Conservation (phyloP, 257 asterid genomes). For the Solanum verrucosum region DNA sequence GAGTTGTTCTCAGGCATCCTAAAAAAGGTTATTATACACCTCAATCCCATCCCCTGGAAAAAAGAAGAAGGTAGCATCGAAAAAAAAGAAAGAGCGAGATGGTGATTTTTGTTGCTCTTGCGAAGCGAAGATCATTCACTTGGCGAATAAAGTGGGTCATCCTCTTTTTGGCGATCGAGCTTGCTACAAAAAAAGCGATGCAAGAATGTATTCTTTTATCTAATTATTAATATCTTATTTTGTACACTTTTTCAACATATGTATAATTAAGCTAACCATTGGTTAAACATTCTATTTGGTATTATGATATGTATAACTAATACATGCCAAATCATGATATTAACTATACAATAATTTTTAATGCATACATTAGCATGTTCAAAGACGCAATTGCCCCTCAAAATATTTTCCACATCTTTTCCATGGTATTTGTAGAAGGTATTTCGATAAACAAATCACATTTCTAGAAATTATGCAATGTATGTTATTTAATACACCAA, state of each 20-base stretch:
- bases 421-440: background rate
- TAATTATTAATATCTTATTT: background rate
- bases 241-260: background rate
- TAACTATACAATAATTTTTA: background rate
- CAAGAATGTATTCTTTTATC: background rate
- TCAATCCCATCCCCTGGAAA: background rate
- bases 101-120: background rate
- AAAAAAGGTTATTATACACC: background rate
- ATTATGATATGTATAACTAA: background rate
- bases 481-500: background rate
- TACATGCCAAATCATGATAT: background rate
- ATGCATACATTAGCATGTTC: background rate
- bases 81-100: background rate
- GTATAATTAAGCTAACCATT: background rate
- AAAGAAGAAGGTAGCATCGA: background rate
- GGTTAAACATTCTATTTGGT: background rate
- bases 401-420: background rate
- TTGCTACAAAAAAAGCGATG: background rate
- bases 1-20: background rate
- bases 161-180: too few species aligned
- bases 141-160: too few species aligned
- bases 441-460: background rate
- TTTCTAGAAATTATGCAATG: background rate
- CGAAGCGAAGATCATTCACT: background rate
- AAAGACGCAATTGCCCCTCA: background rate